Evolutionary conservation across 2,329 filamentous ascomycete species (phyloP).

Genomic region (Hypoxylon sp.): DNA sequence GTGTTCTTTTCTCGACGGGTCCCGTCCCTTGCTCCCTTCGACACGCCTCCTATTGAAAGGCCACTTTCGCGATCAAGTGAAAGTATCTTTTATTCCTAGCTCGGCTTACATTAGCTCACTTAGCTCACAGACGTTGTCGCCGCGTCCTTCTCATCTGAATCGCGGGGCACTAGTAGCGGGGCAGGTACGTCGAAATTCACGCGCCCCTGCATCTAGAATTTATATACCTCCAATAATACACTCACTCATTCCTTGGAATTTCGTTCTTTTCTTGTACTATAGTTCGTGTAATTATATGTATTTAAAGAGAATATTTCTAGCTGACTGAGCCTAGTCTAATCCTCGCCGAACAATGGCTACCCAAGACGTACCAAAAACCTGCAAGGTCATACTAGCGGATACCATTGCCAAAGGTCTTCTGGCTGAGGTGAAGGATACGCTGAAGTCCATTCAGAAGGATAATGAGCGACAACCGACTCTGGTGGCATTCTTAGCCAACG

Average conservation of each 20-base stretch:
- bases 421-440: constrained; percentile 79
- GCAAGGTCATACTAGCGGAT: constrained; percentile 92
- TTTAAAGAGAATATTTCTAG: neutral
- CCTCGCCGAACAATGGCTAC: constrained; percentile 55
- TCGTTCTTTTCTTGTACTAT: neutral
- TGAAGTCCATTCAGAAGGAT: constrained; percentile 75
- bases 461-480: constrained; percentile 74
- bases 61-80: neutral
- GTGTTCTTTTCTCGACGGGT: constrained; percentile 17
- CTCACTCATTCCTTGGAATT: neutral
- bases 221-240: constrained; percentile 9
- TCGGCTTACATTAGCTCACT: constrained; percentile 11
- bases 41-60: constrained; percentile 4
- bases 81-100: constrained; percentile 8
- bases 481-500: constrained; percentile 92
- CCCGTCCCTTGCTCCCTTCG: constrained; percentile 3
- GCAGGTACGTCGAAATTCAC: constrained; percentile 39
- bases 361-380: constrained; percentile 70
- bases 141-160: constrained; percentile 32
- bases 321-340: constrained; percentile 23
- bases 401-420: constrained; percentile 87
- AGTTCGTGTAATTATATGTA: constrained; percentile 5
- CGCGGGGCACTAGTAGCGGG: constrained; percentile 43
- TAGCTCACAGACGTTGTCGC: constrained; percentile 9
- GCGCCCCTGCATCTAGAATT: constrained; percentile 19